Conservation (phyloP, 257 asterid genomes). For the Primulina eburnea region DNA sequence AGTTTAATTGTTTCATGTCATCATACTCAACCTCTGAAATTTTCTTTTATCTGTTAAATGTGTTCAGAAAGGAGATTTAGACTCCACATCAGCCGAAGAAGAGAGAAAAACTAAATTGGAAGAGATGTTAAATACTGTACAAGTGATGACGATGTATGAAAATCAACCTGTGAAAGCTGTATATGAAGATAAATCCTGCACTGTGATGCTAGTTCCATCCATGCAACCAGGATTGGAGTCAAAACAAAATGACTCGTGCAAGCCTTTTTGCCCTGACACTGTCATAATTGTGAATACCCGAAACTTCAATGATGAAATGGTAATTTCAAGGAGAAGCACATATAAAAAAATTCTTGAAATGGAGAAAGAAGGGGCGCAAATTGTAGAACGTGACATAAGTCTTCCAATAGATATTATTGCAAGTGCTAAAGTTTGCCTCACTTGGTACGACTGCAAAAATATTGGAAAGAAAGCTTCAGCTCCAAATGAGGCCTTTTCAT, state of each 20-base stretch:
- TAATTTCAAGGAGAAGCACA: constrained; percentile 87
- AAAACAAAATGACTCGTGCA: constrained; percentile 40
- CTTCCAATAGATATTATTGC: constrained; percentile 75
- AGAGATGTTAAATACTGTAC: constrained; percentile 52
- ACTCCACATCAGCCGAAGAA: constrained; percentile 32
- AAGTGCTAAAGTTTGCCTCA: constrained; percentile 71
- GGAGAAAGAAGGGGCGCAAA: constrained; percentile 82
- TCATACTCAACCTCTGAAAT: constrained; percentile 17
- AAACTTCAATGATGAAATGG: constrained; percentile 75
- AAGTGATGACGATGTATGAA: constrained; percentile 41
- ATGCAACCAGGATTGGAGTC: constrained; percentile 41
- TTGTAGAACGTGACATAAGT: constrained; percentile 80
- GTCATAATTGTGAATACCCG: constrained; percentile 78
- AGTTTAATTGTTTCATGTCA: constrained; percentile 19
- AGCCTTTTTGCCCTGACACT: constrained; percentile 38
- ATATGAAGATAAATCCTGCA: constrained; percentile 41
- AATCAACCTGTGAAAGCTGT: constrained; percentile 37
- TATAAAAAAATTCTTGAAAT: constrained; percentile 83
- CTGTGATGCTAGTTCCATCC: constrained; percentile 39
- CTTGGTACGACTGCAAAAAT: constrained; percentile 86
- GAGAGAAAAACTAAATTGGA: constrained; percentile 44
- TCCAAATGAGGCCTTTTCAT: constrained; percentile 68
- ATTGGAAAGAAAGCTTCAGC: constrained; percentile 81
- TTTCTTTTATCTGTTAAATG: constrained; percentile 19
- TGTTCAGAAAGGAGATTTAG: constrained; percentile 46